Evolutionary conservation across 225 moss, liverwort and hornwort genomes (phyloP).

Genomic region (Lunularia cruciata): DNA sequence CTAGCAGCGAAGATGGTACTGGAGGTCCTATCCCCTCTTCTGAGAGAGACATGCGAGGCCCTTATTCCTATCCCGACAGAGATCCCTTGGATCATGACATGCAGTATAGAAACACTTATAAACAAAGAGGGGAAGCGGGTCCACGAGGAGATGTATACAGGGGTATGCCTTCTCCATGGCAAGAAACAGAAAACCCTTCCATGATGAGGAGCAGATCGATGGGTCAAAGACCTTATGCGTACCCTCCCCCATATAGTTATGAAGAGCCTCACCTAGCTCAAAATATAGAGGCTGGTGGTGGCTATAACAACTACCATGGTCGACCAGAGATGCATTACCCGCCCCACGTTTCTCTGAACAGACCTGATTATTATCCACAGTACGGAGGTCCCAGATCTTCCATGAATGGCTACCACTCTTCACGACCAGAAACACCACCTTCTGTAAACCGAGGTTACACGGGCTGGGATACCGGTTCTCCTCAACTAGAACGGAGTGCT

Average conservation of each 20-base stretch:
- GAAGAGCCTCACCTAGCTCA: slow-evolving; percentile 33
- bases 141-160: slow-evolving; percentile 31
- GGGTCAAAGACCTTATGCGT: slow-evolving; percentile 29
- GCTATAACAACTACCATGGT: slow-evolving; percentile 18
- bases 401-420: slow-evolving; percentile 21
- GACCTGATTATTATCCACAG: slow-evolving; percentile 31
- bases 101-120: slow-evolving; percentile 30
- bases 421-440: slow-evolving; percentile 29
- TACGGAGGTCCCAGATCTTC: slow-evolving; percentile 22
- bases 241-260: slow-evolving; percentile 29
- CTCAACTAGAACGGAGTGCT: slow-evolving; percentile 24
- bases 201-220: slow-evolving; percentile 25
- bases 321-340: slow-evolving; percentile 31
- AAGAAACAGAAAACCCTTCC: slow-evolving; percentile 34
- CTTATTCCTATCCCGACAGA: slow-evolving; percentile 34
- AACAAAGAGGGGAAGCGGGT: slow-evolving; percentile 30
- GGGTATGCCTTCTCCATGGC: slow-evolving; percentile 33
- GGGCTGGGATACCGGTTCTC: slow-evolving; percentile 26
- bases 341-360: slow-evolving; percentile 23
- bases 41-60: slow-evolving; percentile 28
- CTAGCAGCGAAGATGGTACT: slow-evolving; percentile 25
- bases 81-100: slow-evolving; percentile 35
- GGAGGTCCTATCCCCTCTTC: slow-evolving; percentile 13
- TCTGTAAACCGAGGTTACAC: slow-evolving; percentile 15
- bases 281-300: slow-evolving; percentile 24